A percentile compares a stretch with the other conserved stretches of the same genome.
Evolutionary conservation across 768 basidiomycete genomes (phyloP).

Genomic region (Cyclocybe cylindracea): DNA sequence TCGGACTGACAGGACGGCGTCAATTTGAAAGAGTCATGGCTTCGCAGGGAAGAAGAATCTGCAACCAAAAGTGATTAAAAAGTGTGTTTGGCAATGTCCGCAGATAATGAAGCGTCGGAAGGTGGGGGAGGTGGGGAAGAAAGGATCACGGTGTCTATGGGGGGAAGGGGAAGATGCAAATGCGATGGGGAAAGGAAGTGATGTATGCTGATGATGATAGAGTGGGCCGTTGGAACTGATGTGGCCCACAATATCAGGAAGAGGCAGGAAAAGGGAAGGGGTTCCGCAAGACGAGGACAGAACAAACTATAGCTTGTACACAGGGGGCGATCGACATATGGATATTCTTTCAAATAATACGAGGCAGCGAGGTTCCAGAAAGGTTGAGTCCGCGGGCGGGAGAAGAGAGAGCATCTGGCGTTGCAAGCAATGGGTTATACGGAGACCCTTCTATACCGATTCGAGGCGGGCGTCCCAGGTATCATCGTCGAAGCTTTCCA

Average conservation of each 20-base stretch:
- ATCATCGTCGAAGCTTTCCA: constrained; percentile 3
- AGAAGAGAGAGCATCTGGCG: too few species aligned
- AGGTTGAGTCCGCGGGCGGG: too few species aligned
- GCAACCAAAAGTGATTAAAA: too few species aligned
- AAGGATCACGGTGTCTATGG: too few species aligned
- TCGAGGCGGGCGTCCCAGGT: constrained; percentile 6
- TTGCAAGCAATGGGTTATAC: too few species aligned
- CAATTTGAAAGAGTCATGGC: too few species aligned
- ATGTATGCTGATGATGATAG: not conserved
- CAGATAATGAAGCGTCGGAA: too few species aligned
- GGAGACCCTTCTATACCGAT: constrained; percentile 1
- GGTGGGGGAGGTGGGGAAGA: too few species aligned
- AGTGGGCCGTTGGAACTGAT: not conserved
- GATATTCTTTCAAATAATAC: not conserved
- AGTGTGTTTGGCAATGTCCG: too few species aligned
- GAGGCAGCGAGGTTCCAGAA: not conserved
- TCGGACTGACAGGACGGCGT: too few species aligned
- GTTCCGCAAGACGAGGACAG: not conserved
- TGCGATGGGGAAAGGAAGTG: not conserved
- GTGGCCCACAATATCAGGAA: not conserved
- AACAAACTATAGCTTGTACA: constrained; percentile 13
- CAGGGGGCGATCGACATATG: constrained; percentile 5
- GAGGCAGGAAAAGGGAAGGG: not conserved
- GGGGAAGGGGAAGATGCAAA: too few species aligned
- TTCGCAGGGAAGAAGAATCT: too few species aligned